Conservation (phyloP, 1,284 basidiomycete species). For the Boletus calvinii region DNA sequence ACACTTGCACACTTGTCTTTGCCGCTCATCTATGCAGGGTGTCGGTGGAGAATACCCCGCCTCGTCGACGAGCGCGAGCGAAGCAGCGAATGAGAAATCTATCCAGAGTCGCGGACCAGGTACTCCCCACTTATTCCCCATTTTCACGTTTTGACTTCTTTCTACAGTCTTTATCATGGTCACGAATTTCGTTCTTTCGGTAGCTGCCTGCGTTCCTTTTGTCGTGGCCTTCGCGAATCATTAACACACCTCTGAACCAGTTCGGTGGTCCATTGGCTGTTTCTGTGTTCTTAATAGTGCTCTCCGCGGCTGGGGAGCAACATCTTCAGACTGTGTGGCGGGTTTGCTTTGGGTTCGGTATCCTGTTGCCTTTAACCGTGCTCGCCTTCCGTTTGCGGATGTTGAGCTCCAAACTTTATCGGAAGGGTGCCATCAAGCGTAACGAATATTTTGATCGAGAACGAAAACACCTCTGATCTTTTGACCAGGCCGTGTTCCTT, state of each 20-base stretch:
- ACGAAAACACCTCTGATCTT: conserved; percentile 7
- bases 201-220: conserved; percentile 23
- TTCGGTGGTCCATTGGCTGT: conserved; percentile 72
- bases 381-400: conserved; percentile 73
- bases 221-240: conserved; percentile 12
- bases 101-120: conserved; percentile 61
- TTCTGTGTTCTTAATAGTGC: conserved; percentile 69
- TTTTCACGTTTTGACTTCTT: conserved; percentile 2
- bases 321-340: conserved; percentile 76
- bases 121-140: conserved; percentile 23
- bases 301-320: conserved; percentile 62
- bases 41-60: conserved; percentile 81
- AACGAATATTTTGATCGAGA: conserved; percentile 8
- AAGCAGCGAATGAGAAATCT: conserved; percentile 74
- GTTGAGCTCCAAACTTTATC: conserved; percentile 67
- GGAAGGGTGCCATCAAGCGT: conserved; percentile 65
- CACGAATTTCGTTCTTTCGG: conserved; percentile 66
- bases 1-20: neutral
- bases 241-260: conserved; percentile 30
- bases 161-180: conserved; percentile 66
- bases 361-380: conserved; percentile 66
- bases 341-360: conserved; percentile 71
- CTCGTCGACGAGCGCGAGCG: conserved; percentile 63
- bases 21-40: conserved; percentile 40
- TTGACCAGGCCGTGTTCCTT: conserved; percentile 55